Evolutionary conservation across 140 eudicot genomes (phyloP), one percentile per base, ranked within the genome.

Genomic region (Stevia rebaudiana): DNA sequence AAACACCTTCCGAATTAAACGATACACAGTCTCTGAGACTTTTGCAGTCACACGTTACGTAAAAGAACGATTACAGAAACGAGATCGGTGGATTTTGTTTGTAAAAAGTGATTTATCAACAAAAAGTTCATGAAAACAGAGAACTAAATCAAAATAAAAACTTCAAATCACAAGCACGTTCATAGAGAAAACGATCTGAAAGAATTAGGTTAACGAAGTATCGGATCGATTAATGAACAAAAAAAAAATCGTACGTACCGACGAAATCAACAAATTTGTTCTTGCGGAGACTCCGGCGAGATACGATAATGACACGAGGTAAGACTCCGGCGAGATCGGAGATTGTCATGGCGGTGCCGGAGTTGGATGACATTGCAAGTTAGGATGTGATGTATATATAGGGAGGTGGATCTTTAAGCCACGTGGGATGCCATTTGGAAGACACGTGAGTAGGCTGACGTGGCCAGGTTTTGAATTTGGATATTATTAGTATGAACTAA

Each of bases 221-320:
- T 3, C 28, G 9, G 15, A 25, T n/a, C 17, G 50, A 25, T 46
- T 8, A 61, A 35, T n/a, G n/a, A n/a, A n/a, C n/a, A n/a, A 24
- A 50, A 36, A 46, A 30, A 12, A 28, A 8, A 53, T 13, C 33
- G 33, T 28, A 31, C 75, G 58, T 73, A 81, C 86, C 86, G 2
- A 81, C 86, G 57, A 81, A 91, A 75, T 91, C 98, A 0, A 87
- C 98, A 51, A 91, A 91, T 67, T 90, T 90, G 88, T 87, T 87
- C 79, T 90, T 87, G 74, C 95, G 97, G 61, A 90, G 83, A 80
- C 83, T 84, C 4, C 97, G 86, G 40, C 97, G 55, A 30, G 97
- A 90, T 4, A 54, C 61, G 65, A 41, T 49, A 16, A 66, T 50
- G 13, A 90, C 95, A 41, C 97, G 91, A 70, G 97, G 95, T 21